Evolutionary conservation across 2,329 filamentous ascomycete species (phyloP), one percentile per base, ranked within the genome.

Genomic region (Pseudogymnoascus sp.): DNA sequence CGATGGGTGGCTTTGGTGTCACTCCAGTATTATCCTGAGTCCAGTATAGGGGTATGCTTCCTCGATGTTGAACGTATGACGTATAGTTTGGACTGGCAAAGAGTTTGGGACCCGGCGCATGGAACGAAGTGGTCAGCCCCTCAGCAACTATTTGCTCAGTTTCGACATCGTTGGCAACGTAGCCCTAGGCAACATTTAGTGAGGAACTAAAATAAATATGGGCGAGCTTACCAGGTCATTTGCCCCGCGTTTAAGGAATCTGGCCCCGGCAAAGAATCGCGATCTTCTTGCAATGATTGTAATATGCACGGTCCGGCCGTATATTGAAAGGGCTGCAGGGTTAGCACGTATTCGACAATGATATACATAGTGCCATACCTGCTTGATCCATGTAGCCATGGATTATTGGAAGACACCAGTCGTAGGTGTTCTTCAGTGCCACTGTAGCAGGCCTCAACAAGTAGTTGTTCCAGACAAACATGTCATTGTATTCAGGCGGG

Each of bases 391-490:
- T 91, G 74, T 96, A 97, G 3, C 95, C 95, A 74, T 99, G 93
- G 50, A 97, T 93, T 64, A 97, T 89, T 0, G 95, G 93, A 23
- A 96, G 83, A 74, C 93, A 99, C 95, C 95, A 99, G 72, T 97
- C 92, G 72, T 91, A 96, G 0, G 91, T 87, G 69, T 93, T 89
- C 66, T 89, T 88, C 40, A 99, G 78, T 5, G 82, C 83, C 16
- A 79, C 77, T 11, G 84, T 79, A 0, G 89, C 91, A 0, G 95
- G 93, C 65, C 88, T 82, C 16, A 99, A 82, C 4, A 99, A 81
- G 74, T 97, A 90, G 69, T 90, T 86, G 70, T 99, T 99, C 95
- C 95, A 99, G 2, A 97, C 89, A 73, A 99, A 99, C 95, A 99
- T 99, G 40, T 89, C 85, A 71, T 97, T 96, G 73, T 89, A 89